These are phyloP conservation scores for Gonium pectorale DNA, from an alignment of 139 green algal genomes.

Conservation along the genomic window DNA sequence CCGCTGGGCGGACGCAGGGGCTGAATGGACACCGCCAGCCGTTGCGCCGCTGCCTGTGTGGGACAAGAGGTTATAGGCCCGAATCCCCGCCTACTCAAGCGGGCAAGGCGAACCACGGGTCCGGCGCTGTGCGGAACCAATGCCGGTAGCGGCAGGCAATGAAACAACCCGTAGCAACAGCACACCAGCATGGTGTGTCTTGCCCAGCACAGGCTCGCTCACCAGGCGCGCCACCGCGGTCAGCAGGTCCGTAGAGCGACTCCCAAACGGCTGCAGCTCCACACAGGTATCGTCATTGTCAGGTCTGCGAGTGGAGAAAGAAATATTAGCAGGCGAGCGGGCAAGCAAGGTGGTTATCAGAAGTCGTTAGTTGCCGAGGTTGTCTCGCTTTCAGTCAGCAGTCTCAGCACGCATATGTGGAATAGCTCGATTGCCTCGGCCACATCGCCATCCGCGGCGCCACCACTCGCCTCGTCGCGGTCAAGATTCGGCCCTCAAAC, in stretches of 20 bases:
- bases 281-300: background rate
- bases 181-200: background rate
- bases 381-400: too few species aligned
- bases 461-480: background rate
- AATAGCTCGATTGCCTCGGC: too few species aligned
- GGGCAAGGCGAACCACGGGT: background rate
- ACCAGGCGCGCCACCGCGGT: slow-evolving; percentile 7
- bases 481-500: background rate
- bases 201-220: background rate
- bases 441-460: background rate
- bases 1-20: background rate
- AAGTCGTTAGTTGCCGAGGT: background rate
- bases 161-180: background rate
- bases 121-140: background rate
- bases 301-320: background rate
- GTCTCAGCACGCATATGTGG: too few species aligned
- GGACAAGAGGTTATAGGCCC: background rate
- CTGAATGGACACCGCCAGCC: background rate
- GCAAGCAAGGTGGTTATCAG: background rate
- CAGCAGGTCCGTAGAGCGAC: slow-evolving; percentile 15
- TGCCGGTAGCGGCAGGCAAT: background rate
- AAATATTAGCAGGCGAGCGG: background rate
- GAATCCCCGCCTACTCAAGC: background rate
- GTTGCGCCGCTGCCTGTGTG: background rate
- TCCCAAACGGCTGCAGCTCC: background rate